Conservation (phyloP, 371 early-diverging fungal genomes). For the Mortierella sp. region DNA sequence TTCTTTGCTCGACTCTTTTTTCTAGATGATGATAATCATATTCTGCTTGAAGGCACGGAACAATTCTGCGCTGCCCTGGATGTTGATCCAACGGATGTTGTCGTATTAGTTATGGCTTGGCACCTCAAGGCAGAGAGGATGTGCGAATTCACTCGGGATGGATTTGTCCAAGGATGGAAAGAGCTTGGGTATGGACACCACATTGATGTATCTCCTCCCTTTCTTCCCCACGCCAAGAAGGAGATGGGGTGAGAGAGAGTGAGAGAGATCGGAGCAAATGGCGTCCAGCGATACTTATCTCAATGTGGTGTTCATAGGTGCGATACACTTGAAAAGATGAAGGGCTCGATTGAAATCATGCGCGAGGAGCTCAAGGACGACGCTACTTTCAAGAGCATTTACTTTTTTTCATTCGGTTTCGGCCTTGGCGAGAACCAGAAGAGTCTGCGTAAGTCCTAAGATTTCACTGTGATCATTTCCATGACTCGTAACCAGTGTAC, state of each 20-base stretch:
- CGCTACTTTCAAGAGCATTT: constrained; percentile 74
- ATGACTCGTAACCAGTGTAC: no score
- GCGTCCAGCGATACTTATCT: constrained; percentile 6
- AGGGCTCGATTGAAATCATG: constrained; percentile 60
- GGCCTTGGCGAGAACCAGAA: constrained; percentile 78
- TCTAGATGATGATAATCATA: constrained; percentile 68
- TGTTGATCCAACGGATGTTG: constrained; percentile 82
- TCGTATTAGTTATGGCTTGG: constrained; percentile 77
- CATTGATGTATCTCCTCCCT: neutral
- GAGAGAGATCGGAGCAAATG: no score
- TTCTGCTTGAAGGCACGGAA: constrained; percentile 82
- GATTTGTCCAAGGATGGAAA: constrained; percentile 75
- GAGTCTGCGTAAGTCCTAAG: constrained; percentile 70
- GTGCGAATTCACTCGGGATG: constrained; percentile 79
- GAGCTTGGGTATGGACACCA: constrained; percentile 59
- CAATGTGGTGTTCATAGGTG: constrained; percentile 54
- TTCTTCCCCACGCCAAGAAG: neutral
- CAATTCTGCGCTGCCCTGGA: constrained; percentile 74
- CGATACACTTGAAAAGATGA: constrained; percentile 75
- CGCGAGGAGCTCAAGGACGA: constrained; percentile 65
- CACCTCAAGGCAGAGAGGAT: constrained; percentile 78
- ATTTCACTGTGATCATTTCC: neutral
- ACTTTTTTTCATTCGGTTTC: constrained; percentile 80
- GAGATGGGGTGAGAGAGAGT: no score
- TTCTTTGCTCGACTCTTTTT: neutral